A percentile compares a stretch with the other conserved stretches of the same genome.
Conservation (phyloP, 306 rosid species). For the Astragalus membranaceus region DNA sequence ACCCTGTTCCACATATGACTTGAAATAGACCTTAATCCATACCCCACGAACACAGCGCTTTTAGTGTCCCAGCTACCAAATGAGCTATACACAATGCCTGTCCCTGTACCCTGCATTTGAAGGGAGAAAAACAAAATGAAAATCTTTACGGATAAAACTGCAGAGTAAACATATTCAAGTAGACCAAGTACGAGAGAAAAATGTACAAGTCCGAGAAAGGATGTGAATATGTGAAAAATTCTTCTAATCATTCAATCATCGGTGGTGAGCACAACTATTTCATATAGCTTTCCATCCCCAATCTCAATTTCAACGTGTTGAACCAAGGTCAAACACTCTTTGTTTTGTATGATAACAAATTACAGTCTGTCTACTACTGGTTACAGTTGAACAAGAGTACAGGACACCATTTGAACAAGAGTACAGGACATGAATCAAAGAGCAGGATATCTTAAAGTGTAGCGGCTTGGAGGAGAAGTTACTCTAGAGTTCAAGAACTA, state of each 20-base stretch:
- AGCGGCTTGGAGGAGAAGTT: no score
- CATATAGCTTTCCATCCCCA: neutral
- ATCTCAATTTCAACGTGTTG: neutral
- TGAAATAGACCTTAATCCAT: conserved; percentile 29
- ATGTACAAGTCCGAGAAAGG: neutral
- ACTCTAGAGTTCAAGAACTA: no score
- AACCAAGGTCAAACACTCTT: no score
- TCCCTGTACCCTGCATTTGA: conserved; percentile 28
- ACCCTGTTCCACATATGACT: neutral
- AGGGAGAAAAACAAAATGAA: neutral
- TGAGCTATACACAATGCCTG: conserved; percentile 45
- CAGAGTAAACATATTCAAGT: neutral
- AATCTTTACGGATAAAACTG: neutral
- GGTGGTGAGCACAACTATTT: neutral
- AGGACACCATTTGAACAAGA: no score
- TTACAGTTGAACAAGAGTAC: no score
- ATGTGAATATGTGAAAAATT: neutral
- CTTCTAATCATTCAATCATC: neutral
- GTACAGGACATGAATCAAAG: no score
- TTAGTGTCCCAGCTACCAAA: conserved; percentile 34
- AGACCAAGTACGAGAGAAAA: neutral
- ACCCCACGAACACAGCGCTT: conserved; percentile 45
- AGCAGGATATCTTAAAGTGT: no score
- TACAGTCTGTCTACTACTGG: no score
- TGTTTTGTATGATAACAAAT: no score